Evolutionary conservation across 352 stramenopile genomes (phyloP), one percentile per base, ranked within the genome.

Genomic region (Phytopythium aichiense): DNA sequence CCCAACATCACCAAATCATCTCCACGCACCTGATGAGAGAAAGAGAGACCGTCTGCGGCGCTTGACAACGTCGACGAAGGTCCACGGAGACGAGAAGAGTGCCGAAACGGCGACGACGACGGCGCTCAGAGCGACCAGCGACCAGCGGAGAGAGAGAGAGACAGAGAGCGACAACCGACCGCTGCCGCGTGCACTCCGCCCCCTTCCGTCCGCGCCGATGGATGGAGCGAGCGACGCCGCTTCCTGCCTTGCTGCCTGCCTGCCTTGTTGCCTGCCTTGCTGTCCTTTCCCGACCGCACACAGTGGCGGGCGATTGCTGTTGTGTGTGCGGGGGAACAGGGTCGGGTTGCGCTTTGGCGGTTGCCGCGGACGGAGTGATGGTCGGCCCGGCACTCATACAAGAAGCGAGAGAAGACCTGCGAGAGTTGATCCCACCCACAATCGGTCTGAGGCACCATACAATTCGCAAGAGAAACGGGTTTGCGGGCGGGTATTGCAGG

Each of bases 81-180:
- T 28, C 20, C 11, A 23, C 4, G n/a, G 22, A 31, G 52, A n/a
- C 52, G 35, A 33, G 50, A 30, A 54, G 16, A 23, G 35, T 16
- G 46, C 35, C 20, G 42, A 35, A 55, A 50, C 33, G 49, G 25
- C 12, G 33, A 46, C 33, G n/a, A 45, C 35, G n/a, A 15, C n/a
- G 59, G 28, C 35, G 30, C 25, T 15, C 18, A 35, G 30, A 16
- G 22, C 57, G 12, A 1, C 35, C 35, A 40, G 35, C 35, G 35
- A 40, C 35, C 35, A 38, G 54, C 53, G 60, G 58, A 40, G 37
- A 37, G 38, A 12, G 23, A 38, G 54, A 7, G 60, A 51, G 18
- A 15, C 58, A 57, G 57, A 25, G 64, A 60, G 51, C 66, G 69
- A 77, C 66, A 76, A 76, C 69, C 69, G 55, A 76, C 65, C 60